phyloP scores from a whole-genome alignment of 345 rosid genomes.

The Heritiera littoralis region DNA sequence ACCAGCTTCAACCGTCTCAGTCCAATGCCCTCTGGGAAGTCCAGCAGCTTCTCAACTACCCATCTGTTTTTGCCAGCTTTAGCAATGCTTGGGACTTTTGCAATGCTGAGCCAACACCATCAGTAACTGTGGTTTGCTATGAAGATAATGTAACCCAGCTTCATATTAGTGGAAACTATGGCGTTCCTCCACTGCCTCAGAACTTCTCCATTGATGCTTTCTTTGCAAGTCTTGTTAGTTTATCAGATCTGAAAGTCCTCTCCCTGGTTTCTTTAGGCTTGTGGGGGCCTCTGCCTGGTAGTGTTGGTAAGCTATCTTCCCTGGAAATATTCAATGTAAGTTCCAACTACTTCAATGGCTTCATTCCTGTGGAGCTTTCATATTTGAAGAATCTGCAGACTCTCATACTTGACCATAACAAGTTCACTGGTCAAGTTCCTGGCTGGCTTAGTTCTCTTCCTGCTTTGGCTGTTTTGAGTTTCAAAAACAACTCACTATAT shows the following conservation, averaged over 20 bases:
- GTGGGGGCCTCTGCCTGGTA: slow-evolving; percentile 49
- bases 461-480: slow-evolving; percentile 48
- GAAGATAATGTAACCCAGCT: slow-evolving; percentile 59
- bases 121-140: slow-evolving; percentile 51
- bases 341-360: slow-evolving; percentile 52
- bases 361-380: slow-evolving; percentile 45
- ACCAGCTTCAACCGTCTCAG: slow-evolving; percentile 44
- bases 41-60: slow-evolving; percentile 48
- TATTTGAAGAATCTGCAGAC: slow-evolving; percentile 49
- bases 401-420: slow-evolving; percentile 52
- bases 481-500: slow-evolving; percentile 52
- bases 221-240: slow-evolving; percentile 35
- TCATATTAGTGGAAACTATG: slow-evolving; percentile 46
- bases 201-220: slow-evolving; percentile 38
- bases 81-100: slow-evolving; percentile 40
- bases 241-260: slow-evolving; percentile 56
- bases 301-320: slow-evolving; percentile 41
- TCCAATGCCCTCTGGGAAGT: slow-evolving; percentile 38
- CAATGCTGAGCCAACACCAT: slow-evolving; percentile 44
- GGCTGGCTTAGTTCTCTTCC: slow-evolving; percentile 42
- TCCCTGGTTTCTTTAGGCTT: slow-evolving; percentile 58
- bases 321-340: slow-evolving; percentile 60
- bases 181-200: slow-evolving; percentile 33
- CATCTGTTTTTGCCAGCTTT: slow-evolving; percentile 35
- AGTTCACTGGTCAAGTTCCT: slow-evolving; percentile 49